Evolutionary conservation across 257 asterid species (phyloP).

Genomic region (Verbascum thapsus): DNA sequence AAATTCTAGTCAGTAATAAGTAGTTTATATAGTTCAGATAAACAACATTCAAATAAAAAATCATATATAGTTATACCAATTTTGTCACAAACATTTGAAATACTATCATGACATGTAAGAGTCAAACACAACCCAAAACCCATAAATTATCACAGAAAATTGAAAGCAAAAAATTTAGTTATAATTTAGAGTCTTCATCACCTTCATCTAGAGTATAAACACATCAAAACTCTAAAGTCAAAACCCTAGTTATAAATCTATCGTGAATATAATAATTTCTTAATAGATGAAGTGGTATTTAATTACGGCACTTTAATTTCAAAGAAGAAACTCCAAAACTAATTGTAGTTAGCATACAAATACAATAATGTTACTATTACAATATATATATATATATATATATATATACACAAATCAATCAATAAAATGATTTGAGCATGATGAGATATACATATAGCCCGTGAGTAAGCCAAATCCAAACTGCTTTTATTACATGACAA

Average conservation of each 20-base stretch:
- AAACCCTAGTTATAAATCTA: slow-evolving; percentile 2
- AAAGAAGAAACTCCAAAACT: neutral
- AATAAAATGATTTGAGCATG: slow-evolving; percentile 59
- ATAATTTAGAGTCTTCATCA: neutral
- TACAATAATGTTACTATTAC: no score
- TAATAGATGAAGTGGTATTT: neutral
- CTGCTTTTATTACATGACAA: slow-evolving; percentile 59
- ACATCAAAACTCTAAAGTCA: neutral
- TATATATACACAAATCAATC: neutral
- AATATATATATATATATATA: no score
- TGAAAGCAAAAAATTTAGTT: neutral
- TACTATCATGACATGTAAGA: no score
- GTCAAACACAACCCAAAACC: no score
- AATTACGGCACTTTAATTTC: no score
- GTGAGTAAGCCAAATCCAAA: slow-evolving; percentile 63
- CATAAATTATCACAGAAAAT: neutral
- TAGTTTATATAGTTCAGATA: no score
- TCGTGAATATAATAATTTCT: neutral
- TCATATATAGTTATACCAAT: no score
- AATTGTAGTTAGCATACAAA: neutral
- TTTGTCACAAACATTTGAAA: no score
- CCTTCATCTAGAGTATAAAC: neutral
- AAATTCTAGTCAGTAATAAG: no score
- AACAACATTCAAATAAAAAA: no score
- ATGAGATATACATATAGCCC: slow-evolving; percentile 51